A percentile compares a stretch with the other conserved stretches of the same genome.
phyloP scores from a whole-genome alignment of 1,284 basidiomycete species.

The Moesziomyces sp. region DNA sequence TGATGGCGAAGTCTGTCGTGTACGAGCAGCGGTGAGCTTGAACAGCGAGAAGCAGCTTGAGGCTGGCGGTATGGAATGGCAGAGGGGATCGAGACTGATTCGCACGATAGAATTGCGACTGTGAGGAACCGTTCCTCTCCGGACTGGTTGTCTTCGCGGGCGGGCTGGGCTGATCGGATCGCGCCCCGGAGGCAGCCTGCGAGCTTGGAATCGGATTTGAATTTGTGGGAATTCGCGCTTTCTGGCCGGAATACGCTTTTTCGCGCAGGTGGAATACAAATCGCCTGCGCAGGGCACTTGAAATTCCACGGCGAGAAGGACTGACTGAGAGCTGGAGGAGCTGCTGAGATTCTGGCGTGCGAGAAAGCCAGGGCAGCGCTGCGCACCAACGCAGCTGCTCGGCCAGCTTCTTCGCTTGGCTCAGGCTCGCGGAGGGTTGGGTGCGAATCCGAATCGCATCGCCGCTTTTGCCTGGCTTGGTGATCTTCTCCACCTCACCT shows the following conservation, averaged over 20 bases:
- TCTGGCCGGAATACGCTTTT: background rate
- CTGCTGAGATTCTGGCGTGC: conserved; percentile 17
- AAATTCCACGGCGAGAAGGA: no score
- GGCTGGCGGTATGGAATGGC: no score
- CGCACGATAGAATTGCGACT: conserved; percentile 20
- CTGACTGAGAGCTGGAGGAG: background rate
- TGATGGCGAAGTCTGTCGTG: no score
- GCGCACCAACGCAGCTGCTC: background rate
- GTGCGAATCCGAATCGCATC: background rate
- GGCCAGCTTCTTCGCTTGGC: conserved; percentile 23
- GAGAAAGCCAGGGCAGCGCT: conserved; percentile 9
- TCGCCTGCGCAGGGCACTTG: no score
- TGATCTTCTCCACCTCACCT: background rate
- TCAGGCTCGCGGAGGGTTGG: no score
- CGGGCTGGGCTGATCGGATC: conserved; percentile 25
- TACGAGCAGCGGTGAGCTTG: no score
- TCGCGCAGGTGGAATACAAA: conserved; percentile 7
- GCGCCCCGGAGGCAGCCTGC: background rate
- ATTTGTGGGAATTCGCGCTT: background rate
- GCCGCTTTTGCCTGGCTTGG: background rate
- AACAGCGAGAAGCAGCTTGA: no score
- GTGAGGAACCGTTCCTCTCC: conserved; percentile 13
- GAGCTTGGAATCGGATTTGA: conserved; percentile 1
- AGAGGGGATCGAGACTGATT: background rate
- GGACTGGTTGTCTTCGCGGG: background rate